Conservation (phyloP, 805 yeast genomes). For the Saccharomycopsis malanga region DNA sequence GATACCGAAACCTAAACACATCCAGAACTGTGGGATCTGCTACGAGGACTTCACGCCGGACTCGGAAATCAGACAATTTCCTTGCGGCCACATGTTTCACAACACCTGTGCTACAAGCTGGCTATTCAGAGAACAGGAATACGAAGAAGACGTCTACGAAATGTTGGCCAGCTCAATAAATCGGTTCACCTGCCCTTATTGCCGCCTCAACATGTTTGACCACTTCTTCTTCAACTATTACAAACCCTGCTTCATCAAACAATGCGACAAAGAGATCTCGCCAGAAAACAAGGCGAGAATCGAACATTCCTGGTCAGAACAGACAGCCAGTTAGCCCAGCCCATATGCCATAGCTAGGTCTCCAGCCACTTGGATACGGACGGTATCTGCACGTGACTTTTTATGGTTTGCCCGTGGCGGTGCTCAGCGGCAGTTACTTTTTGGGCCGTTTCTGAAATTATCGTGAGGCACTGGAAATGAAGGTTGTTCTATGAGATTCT, state of each 20-base stretch:
- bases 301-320: neutral
- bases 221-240: constrained; percentile 12
- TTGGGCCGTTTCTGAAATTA: too few relatives aligned
- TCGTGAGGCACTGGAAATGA: too few relatives aligned
- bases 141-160: neutral
- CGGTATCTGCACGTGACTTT: too few relatives aligned
- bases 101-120: constrained; percentile 3
- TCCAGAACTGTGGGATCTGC: neutral
- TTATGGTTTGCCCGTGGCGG: too few relatives aligned
- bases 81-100: constrained; percentile 10
- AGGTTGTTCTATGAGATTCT: too few relatives aligned
- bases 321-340: too few relatives aligned
- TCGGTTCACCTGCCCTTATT: constrained; percentile 8
- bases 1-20: too few relatives aligned
- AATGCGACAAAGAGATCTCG: constrained; percentile 2
- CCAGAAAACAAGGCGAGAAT: neutral
- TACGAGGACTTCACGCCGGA: neutral
- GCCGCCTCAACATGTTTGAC: constrained; percentile 9
- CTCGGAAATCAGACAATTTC: constrained; percentile 2
- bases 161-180: neutral
- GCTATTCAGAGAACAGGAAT: constrained; percentile 5
- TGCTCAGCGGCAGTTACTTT: too few relatives aligned
- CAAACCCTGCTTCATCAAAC: constrained; percentile 7
- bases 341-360: too few relatives aligned
- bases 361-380: too few relatives aligned